phyloP scores from a whole-genome alignment of 345 rosid species.

The Aquilaria malaccensis region DNA sequence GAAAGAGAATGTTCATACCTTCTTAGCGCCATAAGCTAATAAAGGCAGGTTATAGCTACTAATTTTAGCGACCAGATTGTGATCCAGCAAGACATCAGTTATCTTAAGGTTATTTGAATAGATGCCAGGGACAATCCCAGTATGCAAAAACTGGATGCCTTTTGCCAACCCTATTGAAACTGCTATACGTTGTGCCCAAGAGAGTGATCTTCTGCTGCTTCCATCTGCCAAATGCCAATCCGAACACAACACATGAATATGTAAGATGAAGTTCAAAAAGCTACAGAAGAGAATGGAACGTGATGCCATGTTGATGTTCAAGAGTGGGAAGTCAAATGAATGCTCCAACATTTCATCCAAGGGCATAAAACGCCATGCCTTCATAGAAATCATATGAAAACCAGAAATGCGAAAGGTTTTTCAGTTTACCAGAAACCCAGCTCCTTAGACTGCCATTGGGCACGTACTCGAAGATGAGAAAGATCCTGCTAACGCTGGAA shows the following conservation, averaged over 20 bases:
- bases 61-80: slow-evolving; percentile 58
- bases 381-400: neutral
- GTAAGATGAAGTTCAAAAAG: no score
- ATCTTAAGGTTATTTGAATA: slow-evolving; percentile 62
- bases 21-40: slow-evolving; percentile 44
- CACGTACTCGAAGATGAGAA: slow-evolving; percentile 69
- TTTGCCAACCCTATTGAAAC: slow-evolving; percentile 74
- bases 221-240: slow-evolving; percentile 29
- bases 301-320: no score
- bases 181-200: slow-evolving; percentile 71
- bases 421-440: slow-evolving; percentile 67
- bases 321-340: no score
- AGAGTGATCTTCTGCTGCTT: slow-evolving; percentile 31
- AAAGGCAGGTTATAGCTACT: slow-evolving; percentile 76
- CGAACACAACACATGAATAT: neutral
- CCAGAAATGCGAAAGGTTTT: neutral
- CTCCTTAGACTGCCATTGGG: slow-evolving; percentile 68
- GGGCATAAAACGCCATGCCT: no score
- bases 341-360: no score
- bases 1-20: slow-evolving; percentile 28
- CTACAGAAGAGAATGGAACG: no score
- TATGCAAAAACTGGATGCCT: slow-evolving; percentile 80
- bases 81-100: slow-evolving; percentile 73
- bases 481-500: slow-evolving; percentile 82
- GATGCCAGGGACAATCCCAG: slow-evolving; percentile 75